Conservation (phyloP, 2,329 filamentous ascomycete genomes). For the Neophaeococcomyces aloes region DNA sequence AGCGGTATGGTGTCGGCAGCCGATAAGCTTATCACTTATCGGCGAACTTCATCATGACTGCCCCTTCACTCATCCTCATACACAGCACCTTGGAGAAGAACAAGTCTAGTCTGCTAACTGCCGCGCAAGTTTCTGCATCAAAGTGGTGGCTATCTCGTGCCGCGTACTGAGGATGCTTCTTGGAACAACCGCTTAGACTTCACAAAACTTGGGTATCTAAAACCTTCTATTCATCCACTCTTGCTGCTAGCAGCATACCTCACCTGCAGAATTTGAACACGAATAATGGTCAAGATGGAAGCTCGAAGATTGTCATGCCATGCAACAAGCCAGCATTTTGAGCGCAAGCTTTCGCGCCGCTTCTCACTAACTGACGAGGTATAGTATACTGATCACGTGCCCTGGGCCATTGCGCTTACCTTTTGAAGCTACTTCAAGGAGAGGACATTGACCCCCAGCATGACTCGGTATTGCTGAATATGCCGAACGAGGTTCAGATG, state of each 20-base stretch:
- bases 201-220: too few relatives aligned
- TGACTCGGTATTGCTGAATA: slow-evolving; percentile 12
- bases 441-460: not conserved
- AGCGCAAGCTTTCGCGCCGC: slow-evolving; percentile 14
- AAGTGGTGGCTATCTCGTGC: too few relatives aligned
- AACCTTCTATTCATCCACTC: too few relatives aligned
- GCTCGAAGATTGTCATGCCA: slow-evolving; percentile 8
- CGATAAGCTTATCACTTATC: too few relatives aligned
- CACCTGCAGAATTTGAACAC: too few relatives aligned
- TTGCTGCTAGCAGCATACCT: too few relatives aligned
- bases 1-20: too few relatives aligned
- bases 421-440: slow-evolving; percentile 4
- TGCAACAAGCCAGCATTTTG: slow-evolving; percentile 16
- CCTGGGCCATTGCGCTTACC: slow-evolving; percentile 7
- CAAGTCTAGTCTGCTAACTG: not conserved
- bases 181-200: too few relatives aligned
- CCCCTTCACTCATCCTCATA: too few relatives aligned
- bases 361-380: slow-evolving; percentile 16
- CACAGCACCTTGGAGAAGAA: not conserved
- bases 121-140: not conserved
- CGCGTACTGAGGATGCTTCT: too few relatives aligned
- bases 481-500: slow-evolving; percentile 20
- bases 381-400: slow-evolving; percentile 4
- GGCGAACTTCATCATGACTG: too few relatives aligned
- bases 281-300: not conserved